Conservation (phyloP, 169 alveolate species). For the Eimeria acervulina region DNA sequence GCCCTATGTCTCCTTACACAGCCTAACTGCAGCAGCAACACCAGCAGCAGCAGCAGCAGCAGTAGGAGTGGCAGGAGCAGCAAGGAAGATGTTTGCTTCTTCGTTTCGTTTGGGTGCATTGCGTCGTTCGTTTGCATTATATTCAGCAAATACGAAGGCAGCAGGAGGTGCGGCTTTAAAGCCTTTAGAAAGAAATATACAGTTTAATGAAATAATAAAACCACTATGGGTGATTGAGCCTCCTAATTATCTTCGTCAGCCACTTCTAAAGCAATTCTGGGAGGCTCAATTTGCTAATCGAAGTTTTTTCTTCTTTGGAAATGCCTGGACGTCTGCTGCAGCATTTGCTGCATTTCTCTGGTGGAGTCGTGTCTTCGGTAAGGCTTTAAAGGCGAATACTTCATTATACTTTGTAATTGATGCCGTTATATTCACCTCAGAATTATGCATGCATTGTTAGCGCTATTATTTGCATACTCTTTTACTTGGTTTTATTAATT, state of each 20-base stretch:
- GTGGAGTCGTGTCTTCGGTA: conserved; percentile 91
- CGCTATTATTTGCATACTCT: not conserved
- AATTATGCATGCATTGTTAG: too few species aligned
- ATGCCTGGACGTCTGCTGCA: conserved; percentile 94
- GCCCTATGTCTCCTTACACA: not conserved
- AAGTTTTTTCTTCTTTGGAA: conserved; percentile 91
- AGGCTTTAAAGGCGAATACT: not conserved
- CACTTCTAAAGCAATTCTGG: conserved; percentile 92
- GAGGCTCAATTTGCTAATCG: conserved; percentile 92
- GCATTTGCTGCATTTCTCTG: conserved; percentile 91
- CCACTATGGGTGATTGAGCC: conserved; percentile 92
- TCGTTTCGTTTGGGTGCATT: not conserved
- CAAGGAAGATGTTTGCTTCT: not conserved
- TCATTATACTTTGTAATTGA: not conserved
- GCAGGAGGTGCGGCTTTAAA: conserved; percentile 12
- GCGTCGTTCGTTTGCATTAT: not conserved
- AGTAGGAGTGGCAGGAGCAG: not conserved
- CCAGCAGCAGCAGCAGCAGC: not conserved
- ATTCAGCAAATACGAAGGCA: not conserved
- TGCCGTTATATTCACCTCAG: too few species aligned
- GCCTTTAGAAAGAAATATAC: conserved; percentile 85
- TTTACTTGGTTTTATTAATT: too few species aligned
- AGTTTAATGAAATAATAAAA: conserved; percentile 87
- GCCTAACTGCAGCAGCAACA: not conserved
- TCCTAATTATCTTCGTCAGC: conserved; percentile 92